Evolutionary conservation across 1,284 basidiomycete genomes (phyloP), one percentile per base, ranked within the genome.

Genomic region (Papiliotrema fonsecae): DNA sequence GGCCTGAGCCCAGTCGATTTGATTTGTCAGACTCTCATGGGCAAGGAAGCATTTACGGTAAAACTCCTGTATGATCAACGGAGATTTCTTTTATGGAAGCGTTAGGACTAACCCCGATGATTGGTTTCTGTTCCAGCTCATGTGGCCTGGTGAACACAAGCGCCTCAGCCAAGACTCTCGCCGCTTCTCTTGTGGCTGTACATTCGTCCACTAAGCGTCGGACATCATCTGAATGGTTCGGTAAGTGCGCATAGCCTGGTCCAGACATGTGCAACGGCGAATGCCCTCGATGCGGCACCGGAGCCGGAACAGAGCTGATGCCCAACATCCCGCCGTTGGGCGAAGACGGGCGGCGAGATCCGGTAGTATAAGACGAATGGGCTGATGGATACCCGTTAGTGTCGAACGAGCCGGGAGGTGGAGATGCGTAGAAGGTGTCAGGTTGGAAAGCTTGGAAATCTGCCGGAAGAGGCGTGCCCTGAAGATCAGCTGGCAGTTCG

Each of bases 1-100:
- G 0, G 73, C 68, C 46, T 72, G 67, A 1, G 74, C 75, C 76
- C 76, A 77, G 22, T 66, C 69, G 60, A 77, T 70, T 51, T 76
- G 74, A 30, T 65, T 64, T 1, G 67, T 66, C 35, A 77, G 57
- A 13, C 69, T 64, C 30, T 73, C 69, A 44, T 74, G 70, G 25
- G 67, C 69, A 2, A 60, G 51, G 54, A 76, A 63, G 47, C 69
- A 69, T 41, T 70, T 69, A 4, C 54, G 48, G 52, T 75, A 71
- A 49, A 75, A 72, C 54, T 76, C 71, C 69, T 73, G 60, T 11
- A 4, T 3, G 14, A n/a, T 9, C 16, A 47, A 51, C 44, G 50
- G 49, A 14, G 21, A 13, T 10, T 30, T 16, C 16, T 19, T 25
- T 11, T 35, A 2, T 14, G 7, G 13, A 6, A n/a, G 49, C 35